phyloP scores from a whole-genome alignment of 2,329 filamentous ascomycete species.

The Elsinoe batatas region DNA sequence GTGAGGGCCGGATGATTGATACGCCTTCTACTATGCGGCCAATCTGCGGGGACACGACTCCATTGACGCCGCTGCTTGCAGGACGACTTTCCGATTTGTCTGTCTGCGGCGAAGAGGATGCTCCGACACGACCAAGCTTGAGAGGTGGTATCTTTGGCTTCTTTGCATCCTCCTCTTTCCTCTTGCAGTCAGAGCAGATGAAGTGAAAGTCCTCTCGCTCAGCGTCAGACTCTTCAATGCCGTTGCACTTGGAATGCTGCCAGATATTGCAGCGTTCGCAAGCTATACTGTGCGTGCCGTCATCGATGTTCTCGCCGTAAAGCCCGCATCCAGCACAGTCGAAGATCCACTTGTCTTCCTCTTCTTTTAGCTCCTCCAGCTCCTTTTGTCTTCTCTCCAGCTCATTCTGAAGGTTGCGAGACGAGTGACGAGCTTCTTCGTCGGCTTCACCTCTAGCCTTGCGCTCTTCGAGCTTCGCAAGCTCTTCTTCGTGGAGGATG shows the following conservation, averaged over 20 bases:
- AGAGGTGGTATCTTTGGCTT: constrained; percentile 53
- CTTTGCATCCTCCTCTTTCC: constrained; percentile 52
- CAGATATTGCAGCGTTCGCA: constrained; percentile 92
- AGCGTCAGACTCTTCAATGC: constrained; percentile 66
- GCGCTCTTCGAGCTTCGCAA: constrained; percentile 67
- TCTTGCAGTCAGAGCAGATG: constrained; percentile 68
- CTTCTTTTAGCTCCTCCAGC: constrained; percentile 56
- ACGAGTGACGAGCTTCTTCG: constrained; percentile 50
- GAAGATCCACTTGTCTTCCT: constrained; percentile 84
- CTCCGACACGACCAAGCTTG: constrained; percentile 39
- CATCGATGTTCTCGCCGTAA: constrained; percentile 79
- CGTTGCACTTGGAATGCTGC: constrained; percentile 92
- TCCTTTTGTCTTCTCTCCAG: constrained; percentile 72
- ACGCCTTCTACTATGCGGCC: constrained; percentile 6
- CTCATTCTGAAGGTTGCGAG: constrained; percentile 69
- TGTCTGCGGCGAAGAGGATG: constrained; percentile 20
- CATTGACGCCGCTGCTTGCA: constrained; percentile 14
- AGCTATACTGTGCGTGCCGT: constrained; percentile 85
- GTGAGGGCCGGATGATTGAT: constrained; percentile 2
- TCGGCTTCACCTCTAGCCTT: constrained; percentile 40
- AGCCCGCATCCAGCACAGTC: constrained; percentile 83
- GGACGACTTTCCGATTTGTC: constrained; percentile 17
- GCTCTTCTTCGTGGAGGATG: constrained; percentile 72
- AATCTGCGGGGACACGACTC: constrained; percentile 9
- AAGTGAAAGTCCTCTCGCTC: constrained; percentile 83